Conservation (phyloP, 768 basidiomycete genomes). For the Gymnopilus junonius region DNA sequence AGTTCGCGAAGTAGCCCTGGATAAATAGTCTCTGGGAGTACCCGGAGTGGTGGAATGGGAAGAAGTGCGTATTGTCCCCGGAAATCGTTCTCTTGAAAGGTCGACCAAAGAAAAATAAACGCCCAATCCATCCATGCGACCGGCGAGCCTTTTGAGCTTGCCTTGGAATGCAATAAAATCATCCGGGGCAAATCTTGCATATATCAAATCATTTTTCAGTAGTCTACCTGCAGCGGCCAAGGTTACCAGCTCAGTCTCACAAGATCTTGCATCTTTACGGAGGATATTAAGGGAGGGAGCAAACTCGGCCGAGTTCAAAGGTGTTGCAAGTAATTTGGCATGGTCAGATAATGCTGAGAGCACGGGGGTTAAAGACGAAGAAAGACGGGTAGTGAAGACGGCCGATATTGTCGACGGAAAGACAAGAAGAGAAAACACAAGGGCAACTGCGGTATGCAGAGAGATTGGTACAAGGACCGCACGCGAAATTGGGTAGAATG, state of each 20-base stretch:
- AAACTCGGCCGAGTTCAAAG: conserved; percentile 47
- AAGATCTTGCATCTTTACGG: conserved; percentile 34
- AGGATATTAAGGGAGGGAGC: conserved; percentile 32
- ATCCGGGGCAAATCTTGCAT: conserved; percentile 58
- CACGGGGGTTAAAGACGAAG: conserved; percentile 53
- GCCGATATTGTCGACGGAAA: conserved; percentile 70
- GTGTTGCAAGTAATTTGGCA: conserved; percentile 44
- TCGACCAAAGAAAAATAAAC: conserved; percentile 69
- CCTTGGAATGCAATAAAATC: conserved; percentile 59
- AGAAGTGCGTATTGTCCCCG: conserved; percentile 34
- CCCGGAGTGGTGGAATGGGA: conserved; percentile 7
- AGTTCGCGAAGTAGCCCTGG: conserved; percentile 34
- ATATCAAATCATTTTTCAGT: conserved; percentile 62
- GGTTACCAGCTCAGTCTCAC: conserved; percentile 55
- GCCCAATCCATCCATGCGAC: conserved; percentile 63
- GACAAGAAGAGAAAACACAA: conserved; percentile 54
- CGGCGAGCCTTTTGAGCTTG: conserved; percentile 52
- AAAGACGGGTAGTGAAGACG: conserved; percentile 55
- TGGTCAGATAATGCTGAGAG: conserved; percentile 50
- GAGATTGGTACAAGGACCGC: conserved; percentile 58
- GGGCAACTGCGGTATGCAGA: conserved; percentile 60
- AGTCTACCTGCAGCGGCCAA: conserved; percentile 57
- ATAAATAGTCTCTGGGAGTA: conserved; percentile 2
- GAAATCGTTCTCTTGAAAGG: conserved; percentile 62
- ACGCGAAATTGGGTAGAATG: conserved; percentile 62